Base-by-base conservation (phyloP, 1,284 basidiomycete genomes). In the Abortiporus biennis region DNA sequence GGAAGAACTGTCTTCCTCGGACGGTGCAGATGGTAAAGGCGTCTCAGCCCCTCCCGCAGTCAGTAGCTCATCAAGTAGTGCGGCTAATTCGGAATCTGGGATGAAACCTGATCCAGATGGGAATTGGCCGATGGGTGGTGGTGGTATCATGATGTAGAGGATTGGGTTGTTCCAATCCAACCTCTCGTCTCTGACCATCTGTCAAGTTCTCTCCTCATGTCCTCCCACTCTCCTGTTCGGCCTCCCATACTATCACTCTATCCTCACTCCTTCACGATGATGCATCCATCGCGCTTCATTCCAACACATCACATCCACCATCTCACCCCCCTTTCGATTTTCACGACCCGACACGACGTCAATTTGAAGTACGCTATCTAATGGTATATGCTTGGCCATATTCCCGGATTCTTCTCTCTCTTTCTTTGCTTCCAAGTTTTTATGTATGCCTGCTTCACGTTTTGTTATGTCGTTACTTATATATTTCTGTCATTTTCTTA, bases 81-180 rank as follows among this genome's bases (percentile, higher is more conserved):
- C 5, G 11, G 8, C 8, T 20, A 20, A 16, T 5, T 5, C 9
- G 11, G 20, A 16, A n/a, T 5, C 22, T 21, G n/a, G 23, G 21
- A 39, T 27, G 37, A 39, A 39, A 17, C 37, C 37, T 27, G 37
- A 39, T 27, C 37, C 37, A 5, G 23, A 39, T 27, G 22, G 23
- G 8, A n/a, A 20, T 20, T 20, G 19, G n/a, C 15, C 37, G 21
- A 39, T 39, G 37, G 22, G 22, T 24, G 37, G 37, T 11, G 36
- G n/a, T 23, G 37, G 12, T 6, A 39, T 39, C 15, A 17, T 34
- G n/a, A 16, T 34, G 15, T 34, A 29, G 27, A 29, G 27, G 9
- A n/a, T n/a, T 29, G 9, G 9, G 9, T 9, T 29, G 9, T n/a
- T 29, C 27, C 27, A 29, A 9, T 29, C 27, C 27, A 9, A 9